phyloP scores from a whole-genome alignment of 2,329 filamentous ascomycete species.

The Aciculosporium take region DNA sequence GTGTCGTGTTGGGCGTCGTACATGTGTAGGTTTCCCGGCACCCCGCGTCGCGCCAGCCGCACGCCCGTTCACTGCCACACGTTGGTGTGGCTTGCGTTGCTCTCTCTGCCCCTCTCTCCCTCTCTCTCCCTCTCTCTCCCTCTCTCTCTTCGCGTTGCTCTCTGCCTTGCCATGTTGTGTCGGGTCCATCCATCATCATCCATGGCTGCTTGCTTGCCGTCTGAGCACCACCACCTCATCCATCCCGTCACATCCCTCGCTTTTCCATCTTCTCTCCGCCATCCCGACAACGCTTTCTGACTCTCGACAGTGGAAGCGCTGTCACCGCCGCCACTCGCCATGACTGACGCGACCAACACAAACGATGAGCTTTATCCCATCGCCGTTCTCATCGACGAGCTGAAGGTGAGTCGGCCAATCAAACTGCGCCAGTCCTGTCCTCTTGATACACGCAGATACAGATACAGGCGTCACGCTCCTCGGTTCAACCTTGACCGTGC shows the following conservation, averaged over 20 bases:
- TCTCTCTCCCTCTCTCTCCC: too few relatives aligned
- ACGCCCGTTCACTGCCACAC: neutral
- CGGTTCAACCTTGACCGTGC: constrained; percentile 6
- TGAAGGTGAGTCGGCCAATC: constrained; percentile 57
- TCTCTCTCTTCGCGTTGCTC: too few relatives aligned
- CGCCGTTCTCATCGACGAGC: constrained; percentile 97
- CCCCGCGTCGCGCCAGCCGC: neutral
- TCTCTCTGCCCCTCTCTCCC: too few relatives aligned
- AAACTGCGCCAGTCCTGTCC: neutral
- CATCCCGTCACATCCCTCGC: constrained; percentile 5
- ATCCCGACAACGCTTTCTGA: constrained; percentile 4
- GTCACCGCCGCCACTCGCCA: constrained; percentile 36
- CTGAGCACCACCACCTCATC: neutral
- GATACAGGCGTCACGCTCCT: neutral
- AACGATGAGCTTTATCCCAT: constrained; percentile 99
- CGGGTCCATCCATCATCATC: neutral
- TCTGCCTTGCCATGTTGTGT: neutral
- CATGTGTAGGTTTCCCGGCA: too few relatives aligned
- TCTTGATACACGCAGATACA: neutral
- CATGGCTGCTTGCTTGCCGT: neutral
- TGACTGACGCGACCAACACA: constrained; percentile 80
- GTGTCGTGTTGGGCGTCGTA: too few relatives aligned
- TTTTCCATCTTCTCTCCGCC: constrained; percentile 3
- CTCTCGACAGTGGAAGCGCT: constrained; percentile 16
- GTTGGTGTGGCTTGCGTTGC: neutral